Evolutionary conservation across 2,329 filamentous ascomycete genomes (phyloP).

Genomic region (Trichoderma sp.): DNA sequence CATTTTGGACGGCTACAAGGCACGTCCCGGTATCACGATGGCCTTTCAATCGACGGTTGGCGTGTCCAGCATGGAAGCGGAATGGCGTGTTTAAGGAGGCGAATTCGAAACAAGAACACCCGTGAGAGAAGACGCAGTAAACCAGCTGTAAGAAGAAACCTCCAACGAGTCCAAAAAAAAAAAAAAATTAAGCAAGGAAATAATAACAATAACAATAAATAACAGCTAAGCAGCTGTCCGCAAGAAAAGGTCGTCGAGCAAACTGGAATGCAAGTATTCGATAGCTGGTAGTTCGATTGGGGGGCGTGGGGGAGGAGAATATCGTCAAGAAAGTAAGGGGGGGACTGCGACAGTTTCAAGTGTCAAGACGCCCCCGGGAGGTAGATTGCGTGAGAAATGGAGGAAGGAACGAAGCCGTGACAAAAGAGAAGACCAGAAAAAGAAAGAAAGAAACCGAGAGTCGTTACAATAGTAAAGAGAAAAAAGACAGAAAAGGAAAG

Average conservation of each 20-base stretch:
- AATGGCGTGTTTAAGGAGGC: background rate
- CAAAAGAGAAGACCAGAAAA: background rate
- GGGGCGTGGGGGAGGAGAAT: slow-evolving; percentile 2
- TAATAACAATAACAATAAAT: background rate
- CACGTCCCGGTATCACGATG: slow-evolving; percentile 11
- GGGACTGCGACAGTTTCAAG: slow-evolving; percentile 18
- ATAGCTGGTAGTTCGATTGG: slow-evolving; percentile 9
- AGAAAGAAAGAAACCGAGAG: background rate
- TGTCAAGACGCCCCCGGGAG: background rate
- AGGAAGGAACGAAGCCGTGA: background rate
- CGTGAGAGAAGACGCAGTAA: background rate
- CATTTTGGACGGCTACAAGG: slow-evolving; percentile 31
- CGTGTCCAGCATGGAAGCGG: slow-evolving; percentile 22
- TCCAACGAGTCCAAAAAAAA: background rate
- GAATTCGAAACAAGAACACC: background rate
- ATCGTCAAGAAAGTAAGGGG: slow-evolving; percentile 14
- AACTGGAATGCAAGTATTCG: slow-evolving; percentile 15
- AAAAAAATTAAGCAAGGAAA: background rate
- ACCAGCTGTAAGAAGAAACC: background rate
- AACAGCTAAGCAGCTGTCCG: slow-evolving; percentile 4
- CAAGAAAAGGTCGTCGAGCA: background rate
- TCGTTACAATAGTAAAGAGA: background rate
- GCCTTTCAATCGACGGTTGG: slow-evolving; percentile 19
- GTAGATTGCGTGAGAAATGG: background rate
- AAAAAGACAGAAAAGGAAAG: background rate